Base-by-base conservation (phyloP, 2,329 filamentous ascomycete species). In the Colletotrichum sp. region DNA sequence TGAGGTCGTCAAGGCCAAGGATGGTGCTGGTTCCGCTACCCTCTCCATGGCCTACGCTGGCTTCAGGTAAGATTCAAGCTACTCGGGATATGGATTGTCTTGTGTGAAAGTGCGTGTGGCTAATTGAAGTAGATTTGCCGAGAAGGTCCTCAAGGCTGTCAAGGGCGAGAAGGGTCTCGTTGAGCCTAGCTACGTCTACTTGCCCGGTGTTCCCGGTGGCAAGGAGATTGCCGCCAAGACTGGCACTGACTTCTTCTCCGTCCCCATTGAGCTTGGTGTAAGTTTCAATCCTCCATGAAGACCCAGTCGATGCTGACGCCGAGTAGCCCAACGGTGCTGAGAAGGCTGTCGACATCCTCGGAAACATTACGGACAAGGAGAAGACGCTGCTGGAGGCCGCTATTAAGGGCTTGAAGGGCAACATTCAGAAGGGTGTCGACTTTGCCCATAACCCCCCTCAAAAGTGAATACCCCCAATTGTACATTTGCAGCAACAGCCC, bases 1-100 rank as follows among this genome's bases (percentile, higher is more conserved):
- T 81, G 96, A 98, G 89, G 96, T 98, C 78, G 96, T 98, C 85
- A 93, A 96, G 91, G 96, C 96, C 84, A 98, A 98, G 92, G 94
- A 97, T 79, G 96, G 96, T 82, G 93, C 93, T 83, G 96, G 96
- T 79, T 98, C 95, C 77, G 96, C 96, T 79, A 98, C 96, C 75
- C 91, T 98, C 71, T 98, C 95, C 81, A 98, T 98, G 96, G 96
- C 96, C 77, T 98, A 96, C 85, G 97, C 97, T 80, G 97, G 97
- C 80, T 98, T 93, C 92, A 94, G 95, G 94, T 96, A 87, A 79
- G 90, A 71, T 11, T 8, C 8, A 13, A 27, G 44, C 27, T 27
- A 82, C 74, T 55, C 19, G 13, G 25, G 3, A 9, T 63, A 68
- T 12, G 25, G 25, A 25, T 34, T 36, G 55, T 52, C 44, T 52